A percentile compares a stretch with the other conserved stretches of the same genome.
These are phyloP conservation scores for Corymbia citriodora DNA, from an alignment of 441 rosid genomes.

Conservation along the genomic window DNA sequence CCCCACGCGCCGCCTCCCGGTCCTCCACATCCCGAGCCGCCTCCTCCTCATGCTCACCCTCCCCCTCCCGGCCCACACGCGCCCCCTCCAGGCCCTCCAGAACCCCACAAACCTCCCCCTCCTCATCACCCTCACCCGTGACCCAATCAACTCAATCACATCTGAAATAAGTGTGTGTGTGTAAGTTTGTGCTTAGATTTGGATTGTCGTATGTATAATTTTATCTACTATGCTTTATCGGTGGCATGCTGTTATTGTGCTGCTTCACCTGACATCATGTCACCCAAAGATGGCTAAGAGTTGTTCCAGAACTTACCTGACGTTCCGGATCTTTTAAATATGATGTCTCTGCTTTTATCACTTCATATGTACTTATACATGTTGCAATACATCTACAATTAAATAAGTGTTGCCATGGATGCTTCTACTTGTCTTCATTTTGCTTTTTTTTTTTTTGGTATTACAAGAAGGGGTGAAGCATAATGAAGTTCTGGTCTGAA, in stretches of 20 bases:
- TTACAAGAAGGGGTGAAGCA: not conserved
- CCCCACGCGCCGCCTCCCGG: not conserved
- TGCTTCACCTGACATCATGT: not conserved
- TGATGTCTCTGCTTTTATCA: not conserved
- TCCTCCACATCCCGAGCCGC: slow-evolving; percentile 1
- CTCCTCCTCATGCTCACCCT: slow-evolving; percentile 9
- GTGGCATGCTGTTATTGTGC: not conserved
- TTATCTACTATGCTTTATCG: not conserved
- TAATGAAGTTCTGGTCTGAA: not conserved
- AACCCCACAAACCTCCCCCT: not conserved
- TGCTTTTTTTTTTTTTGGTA: not conserved
- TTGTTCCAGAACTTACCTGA: not conserved
- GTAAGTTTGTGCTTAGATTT: not conserved
- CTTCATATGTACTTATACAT: not conserved
- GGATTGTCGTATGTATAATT: not conserved
- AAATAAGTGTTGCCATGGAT: not conserved
- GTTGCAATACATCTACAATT: not conserved
- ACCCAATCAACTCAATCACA: not conserved
- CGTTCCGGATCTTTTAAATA: not conserved
- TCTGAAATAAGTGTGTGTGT: not conserved
- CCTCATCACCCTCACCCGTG: slow-evolving; percentile 1
- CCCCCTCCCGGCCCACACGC: not conserved
- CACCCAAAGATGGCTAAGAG: not conserved
- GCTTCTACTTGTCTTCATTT: not conserved
- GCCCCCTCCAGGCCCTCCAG: slow-evolving; percentile 9